A percentile compares a stretch with the other conserved stretches of the same genome.
These are phyloP conservation scores for Tolypocladium sp. DNA, from an alignment of 2,329 filamentous ascomycete species.

Conservation along the genomic window DNA sequence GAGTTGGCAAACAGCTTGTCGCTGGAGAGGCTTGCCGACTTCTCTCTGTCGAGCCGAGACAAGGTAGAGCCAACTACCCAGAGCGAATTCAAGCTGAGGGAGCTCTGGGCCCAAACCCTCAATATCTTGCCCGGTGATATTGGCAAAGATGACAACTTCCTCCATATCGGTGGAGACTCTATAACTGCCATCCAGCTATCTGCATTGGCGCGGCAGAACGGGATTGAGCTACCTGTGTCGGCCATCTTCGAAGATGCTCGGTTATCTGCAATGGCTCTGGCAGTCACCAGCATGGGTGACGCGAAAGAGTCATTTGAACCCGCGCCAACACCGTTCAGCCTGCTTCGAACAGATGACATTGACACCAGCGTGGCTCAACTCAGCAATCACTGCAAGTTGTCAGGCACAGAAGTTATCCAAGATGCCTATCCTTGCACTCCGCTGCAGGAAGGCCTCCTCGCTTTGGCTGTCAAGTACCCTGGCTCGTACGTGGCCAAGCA, in stretches of 20 bases:
- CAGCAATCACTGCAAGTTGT: neutral
- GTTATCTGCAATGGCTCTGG: neutral
- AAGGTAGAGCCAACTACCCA: constrained; percentile 1
- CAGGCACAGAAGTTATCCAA: constrained; percentile 6
- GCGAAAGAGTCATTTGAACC: neutral
- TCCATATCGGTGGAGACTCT: constrained; percentile 17
- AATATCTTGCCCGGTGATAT: constrained; percentile 12
- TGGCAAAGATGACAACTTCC: constrained; percentile 16
- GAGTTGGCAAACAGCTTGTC: neutral
- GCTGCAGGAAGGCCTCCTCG: constrained; percentile 28
- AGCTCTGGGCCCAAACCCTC: constrained; percentile 4
- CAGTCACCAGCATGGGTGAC: constrained; percentile 5
- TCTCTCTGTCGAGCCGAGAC: neutral
- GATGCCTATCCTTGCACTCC: constrained; percentile 28
- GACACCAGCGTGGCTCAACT: neutral
- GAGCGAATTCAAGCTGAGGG: constrained; percentile 1
- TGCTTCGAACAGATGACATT: neutral
- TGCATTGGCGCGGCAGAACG: neutral
- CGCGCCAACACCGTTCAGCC: neutral
- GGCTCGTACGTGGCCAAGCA: constrained; percentile 25
- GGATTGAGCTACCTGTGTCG: constrained; percentile 10
- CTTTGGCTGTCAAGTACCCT: constrained; percentile 17
- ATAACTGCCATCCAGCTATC: constrained; percentile 12
- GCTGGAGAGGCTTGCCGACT: neutral
- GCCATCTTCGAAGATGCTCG: constrained; percentile 3